Conservation (phyloP, 139 green algal genomes). For the Dunaliella sp. region DNA sequence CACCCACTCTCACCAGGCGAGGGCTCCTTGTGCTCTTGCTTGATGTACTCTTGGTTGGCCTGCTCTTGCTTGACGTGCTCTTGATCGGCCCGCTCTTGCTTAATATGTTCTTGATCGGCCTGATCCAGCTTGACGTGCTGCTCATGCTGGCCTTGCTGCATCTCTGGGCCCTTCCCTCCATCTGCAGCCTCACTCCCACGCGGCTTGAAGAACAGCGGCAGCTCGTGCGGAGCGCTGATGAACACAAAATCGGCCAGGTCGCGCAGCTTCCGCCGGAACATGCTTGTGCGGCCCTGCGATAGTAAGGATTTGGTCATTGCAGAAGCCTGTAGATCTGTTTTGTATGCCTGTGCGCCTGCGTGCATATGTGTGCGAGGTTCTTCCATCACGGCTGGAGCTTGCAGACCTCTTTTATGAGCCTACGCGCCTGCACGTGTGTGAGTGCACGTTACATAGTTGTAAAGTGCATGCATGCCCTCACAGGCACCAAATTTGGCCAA, state of each 20-base stretch:
- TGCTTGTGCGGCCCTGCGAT: constrained; percentile 61
- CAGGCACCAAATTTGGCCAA: no score
- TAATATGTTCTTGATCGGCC: neutral
- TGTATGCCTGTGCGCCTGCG: neutral
- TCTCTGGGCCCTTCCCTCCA: neutral
- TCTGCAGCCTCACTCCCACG: neutral
- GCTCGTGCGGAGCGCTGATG: constrained; percentile 77
- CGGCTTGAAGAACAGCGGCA: constrained; percentile 51
- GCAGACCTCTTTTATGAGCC: neutral
- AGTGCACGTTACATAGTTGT: neutral
- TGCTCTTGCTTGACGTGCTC: constrained; percentile 7
- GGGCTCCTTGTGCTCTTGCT: no score
- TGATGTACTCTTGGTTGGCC: neutral
- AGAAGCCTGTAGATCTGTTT: no score
- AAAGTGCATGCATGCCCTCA: no score
- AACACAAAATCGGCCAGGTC: constrained; percentile 72
- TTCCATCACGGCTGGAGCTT: neutral
- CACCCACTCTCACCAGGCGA: no score
- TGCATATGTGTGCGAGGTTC: neutral
- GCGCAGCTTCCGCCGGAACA: constrained; percentile 59
- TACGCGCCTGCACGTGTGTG: neutral
- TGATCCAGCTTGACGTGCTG: neutral
- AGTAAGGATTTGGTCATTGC: no score
- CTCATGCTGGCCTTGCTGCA: constrained; percentile 7
- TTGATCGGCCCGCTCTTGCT: neutral